Percentiles rank a stretch among this genome's conserved stretches.
phyloP scores from a whole-genome alignment of 2,329 filamentous ascomycete species.

The Curvularia lunata region DNA sequence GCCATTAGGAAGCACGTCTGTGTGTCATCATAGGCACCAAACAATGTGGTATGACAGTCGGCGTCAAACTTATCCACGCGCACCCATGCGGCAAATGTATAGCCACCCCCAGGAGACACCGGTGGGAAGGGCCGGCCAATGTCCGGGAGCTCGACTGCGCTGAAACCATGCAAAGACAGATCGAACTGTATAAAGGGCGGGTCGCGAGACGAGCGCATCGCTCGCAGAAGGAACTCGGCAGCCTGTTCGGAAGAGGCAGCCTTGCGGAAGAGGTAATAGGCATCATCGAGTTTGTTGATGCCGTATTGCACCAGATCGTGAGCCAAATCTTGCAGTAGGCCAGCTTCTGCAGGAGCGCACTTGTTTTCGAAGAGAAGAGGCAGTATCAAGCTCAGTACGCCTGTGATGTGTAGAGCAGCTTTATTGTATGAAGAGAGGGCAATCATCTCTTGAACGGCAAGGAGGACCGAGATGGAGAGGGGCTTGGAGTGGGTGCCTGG shows the following conservation, averaged over 20 bases:
- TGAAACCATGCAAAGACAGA: slow-evolving; percentile 83
- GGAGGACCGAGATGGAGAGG: slow-evolving; percentile 46
- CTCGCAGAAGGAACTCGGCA: slow-evolving; percentile 74
- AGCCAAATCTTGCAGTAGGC: slow-evolving; percentile 69
- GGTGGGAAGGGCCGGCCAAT: slow-evolving; percentile 87
- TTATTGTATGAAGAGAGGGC: slow-evolving; percentile 48
- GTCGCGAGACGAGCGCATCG: slow-evolving; percentile 74
- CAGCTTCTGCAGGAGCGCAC: slow-evolving; percentile 36
- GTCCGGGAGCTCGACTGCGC: slow-evolving; percentile 87
- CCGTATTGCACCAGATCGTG: slow-evolving; percentile 75
- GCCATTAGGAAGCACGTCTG: slow-evolving; percentile 94
- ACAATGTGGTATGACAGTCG: slow-evolving; percentile 88
- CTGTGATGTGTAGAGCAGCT: slow-evolving; percentile 46
- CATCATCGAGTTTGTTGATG: slow-evolving; percentile 80
- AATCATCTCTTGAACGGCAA: slow-evolving; percentile 45
- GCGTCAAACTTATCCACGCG: slow-evolving; percentile 86
- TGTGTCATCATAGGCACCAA: slow-evolving; percentile 89
- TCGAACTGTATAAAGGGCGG: slow-evolving; percentile 95
- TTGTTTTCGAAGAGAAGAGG: slow-evolving; percentile 46
- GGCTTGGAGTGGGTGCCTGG: slow-evolving; percentile 44
- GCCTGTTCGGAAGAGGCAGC: slow-evolving; percentile 60
- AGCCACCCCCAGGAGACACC: slow-evolving; percentile 73
- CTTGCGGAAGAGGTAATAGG: slow-evolving; percentile 73
- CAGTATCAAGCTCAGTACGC: slow-evolving; percentile 44
- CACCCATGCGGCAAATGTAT: slow-evolving; percentile 90